Evolutionary conservation across 345 rosid genomes (phyloP).

Genomic region (Hibiscus mutabilis): DNA sequence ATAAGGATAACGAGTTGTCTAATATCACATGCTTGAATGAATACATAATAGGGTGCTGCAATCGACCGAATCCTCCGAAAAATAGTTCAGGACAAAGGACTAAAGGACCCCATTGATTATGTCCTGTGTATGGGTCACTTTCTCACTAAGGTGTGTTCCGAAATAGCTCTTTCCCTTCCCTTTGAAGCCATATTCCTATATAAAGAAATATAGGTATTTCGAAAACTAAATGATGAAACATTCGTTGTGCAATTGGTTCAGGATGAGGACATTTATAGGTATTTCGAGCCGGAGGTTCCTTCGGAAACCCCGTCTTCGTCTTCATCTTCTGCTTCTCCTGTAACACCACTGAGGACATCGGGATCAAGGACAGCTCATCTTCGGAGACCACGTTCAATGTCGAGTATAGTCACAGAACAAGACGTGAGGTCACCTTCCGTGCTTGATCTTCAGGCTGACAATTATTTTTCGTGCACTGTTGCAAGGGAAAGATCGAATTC

Average conservation of each 20-base stretch:
- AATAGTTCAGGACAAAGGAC: conserved; percentile 3
- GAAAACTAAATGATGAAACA: background rate
- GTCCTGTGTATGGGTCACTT: conserved; percentile 55
- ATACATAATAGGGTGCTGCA: conserved; percentile 42
- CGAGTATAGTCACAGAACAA: background rate
- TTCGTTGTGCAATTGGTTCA: conserved; percentile 15
- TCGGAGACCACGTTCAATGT: conserved; percentile 22
- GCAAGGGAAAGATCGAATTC: conserved; percentile 41
- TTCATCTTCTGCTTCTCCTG: too few species aligned
- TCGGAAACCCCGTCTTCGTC: conserved; percentile 8
- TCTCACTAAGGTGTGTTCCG: conserved; percentile 31
- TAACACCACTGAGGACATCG: too few species aligned
- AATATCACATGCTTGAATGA: conserved; percentile 1
- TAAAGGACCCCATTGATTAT: conserved; percentile 34
- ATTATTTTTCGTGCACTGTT: conserved; percentile 57
- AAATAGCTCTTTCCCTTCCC: background rate
- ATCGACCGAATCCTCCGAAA: conserved; percentile 47
- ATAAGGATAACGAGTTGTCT: background rate
- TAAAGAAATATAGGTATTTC: too few species aligned
- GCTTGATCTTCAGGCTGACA: conserved; percentile 42
- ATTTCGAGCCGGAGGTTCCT: conserved; percentile 33
- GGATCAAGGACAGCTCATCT: too few species aligned
- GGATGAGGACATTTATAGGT: conserved; percentile 46
- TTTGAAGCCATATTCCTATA: too few species aligned
- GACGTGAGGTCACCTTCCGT: conserved; percentile 33